Base-by-base conservation (phyloP, 208 protist genomes). In the Crithidia fasciculata region DNA sequence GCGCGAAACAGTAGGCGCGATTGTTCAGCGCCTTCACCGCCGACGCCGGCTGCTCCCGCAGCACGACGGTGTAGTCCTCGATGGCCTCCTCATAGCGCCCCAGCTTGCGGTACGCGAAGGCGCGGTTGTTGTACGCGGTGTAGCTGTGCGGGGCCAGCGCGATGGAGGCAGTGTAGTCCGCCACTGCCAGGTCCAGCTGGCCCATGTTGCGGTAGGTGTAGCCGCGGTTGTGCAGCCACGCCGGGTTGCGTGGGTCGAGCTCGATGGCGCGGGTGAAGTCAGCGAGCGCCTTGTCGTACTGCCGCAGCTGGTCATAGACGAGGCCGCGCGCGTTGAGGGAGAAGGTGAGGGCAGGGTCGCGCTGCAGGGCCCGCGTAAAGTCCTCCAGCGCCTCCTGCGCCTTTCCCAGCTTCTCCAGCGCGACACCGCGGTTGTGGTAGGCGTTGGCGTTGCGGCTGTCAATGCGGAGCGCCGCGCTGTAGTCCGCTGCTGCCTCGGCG, bases 341-440 rank as follows among this genome's bases (percentile, higher is more conserved):
- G 56, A 89, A 90, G 37, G 84, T 65, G 50, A 87, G 87, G n/a
- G 40, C 39, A 15, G 72, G 70, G 70, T 96, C 89, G 2, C 88
- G 72, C 50, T 73, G 28, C 40, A 96, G 70, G 2, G 92, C 86
- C 19, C 65, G 61, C 3, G 77, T 89, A 69, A 96, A 98, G 79
- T 98, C 92, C 19, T 62, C 54, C n/a, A 97, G 12, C 0, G 94
- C 91, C 39, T 90, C 86, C 39, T 83, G 69, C 59, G 86, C 77
- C 28, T 80, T 69, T 10, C 83, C 79, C 39, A 95, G 59, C 71
- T 92, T 92, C 50, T 95, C 91, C 67, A 87, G 63, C 41, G 79
- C 83, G 19, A 78, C 83, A 56, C 91, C 95, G 50, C 94, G 78
- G 78, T 98, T 97, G 84, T 98, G 87, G 56, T 88, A 96, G 12